Evolutionary conservation across 176 grass and related monocot species (phyloP).

Genomic region (Ananas comosus): DNA sequence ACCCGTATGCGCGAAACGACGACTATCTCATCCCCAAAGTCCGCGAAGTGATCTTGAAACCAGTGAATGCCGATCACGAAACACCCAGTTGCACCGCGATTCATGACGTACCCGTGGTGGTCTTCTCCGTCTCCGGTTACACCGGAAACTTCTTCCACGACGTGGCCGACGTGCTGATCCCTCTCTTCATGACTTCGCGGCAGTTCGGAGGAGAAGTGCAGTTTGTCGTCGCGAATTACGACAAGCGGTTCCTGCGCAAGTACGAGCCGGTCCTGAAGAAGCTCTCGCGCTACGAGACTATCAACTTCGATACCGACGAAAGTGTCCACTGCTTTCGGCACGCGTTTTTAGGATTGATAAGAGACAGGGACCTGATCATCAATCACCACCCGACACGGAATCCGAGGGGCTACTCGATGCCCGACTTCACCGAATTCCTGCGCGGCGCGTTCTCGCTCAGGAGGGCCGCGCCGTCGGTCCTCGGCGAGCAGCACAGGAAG

Average conservation of each 20-base stretch:
- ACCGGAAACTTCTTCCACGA: conserved; percentile 87
- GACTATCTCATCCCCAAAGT: conserved; percentile 33
- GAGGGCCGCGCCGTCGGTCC: conserved; percentile 18
- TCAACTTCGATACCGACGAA: conserved; percentile 51
- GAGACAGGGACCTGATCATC: conserved; percentile 67
- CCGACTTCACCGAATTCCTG: conserved; percentile 49
- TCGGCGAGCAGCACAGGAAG: conserved; percentile 32
- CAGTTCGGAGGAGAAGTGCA: conserved; percentile 64
- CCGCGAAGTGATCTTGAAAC: conserved; percentile 41
- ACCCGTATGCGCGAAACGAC: conserved; percentile 44
- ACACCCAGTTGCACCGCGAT: conserved; percentile 31
- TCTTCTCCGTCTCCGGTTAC: conserved; percentile 63
- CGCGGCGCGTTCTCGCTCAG: conserved; percentile 32
- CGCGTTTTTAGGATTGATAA: conserved; percentile 39
- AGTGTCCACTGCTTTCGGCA: conserved; percentile 53
- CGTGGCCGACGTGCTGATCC: conserved; percentile 49
- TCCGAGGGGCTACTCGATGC: conserved; percentile 54
- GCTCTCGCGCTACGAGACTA: conserved; percentile 40
- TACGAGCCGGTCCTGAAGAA: conserved; percentile 50
- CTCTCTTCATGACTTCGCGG: conserved; percentile 45
- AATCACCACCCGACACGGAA: conserved; percentile 39
- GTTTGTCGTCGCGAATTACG: conserved; percentile 51
- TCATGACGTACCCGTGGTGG: conserved; percentile 35
- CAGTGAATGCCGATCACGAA: conserved; percentile 25
- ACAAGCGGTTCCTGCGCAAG: conserved; percentile 55